Percentiles rank a stretch among this genome's conserved stretches.
phyloP scores from a whole-genome alignment of 192 early-diverging fungal genomes.

The Kappamyces sp. region DNA sequence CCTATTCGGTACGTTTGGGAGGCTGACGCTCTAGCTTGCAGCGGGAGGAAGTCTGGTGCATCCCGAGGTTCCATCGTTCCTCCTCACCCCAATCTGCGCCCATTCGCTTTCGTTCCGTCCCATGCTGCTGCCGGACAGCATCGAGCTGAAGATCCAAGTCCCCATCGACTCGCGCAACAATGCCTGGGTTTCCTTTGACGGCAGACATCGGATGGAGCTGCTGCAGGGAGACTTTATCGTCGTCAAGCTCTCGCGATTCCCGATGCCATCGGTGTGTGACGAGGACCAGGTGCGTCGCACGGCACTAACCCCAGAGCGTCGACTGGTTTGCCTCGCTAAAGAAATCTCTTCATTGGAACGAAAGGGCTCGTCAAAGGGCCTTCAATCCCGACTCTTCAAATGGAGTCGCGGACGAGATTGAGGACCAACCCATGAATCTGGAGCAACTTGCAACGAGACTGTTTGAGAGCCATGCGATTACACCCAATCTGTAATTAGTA shows the following conservation, averaged over 20 bases:
- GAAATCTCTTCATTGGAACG: conserved; percentile 91
- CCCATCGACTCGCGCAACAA: conserved; percentile 74
- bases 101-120: conserved; percentile 75
- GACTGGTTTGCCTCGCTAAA: conserved; percentile 92
- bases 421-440: no score
- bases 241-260: conserved; percentile 79
- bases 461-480: no score
- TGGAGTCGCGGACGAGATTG: no score
- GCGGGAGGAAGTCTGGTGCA: conserved; percentile 94
- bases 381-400: conserved; percentile 30
- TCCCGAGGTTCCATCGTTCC: conserved; percentile 86
- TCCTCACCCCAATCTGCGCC: conserved; percentile 57
- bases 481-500: neutral
- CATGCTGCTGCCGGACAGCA: conserved; percentile 88
- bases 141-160: conserved; percentile 88
- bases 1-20: conserved; percentile 26
- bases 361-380: conserved; percentile 78
- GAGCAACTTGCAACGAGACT: neutral
- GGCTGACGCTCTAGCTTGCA: conserved; percentile 45
- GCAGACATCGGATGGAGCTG: conserved; percentile 82
- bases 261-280: conserved; percentile 83
- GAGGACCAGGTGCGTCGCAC: conserved; percentile 50
- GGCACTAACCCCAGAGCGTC: neutral
- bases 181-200: conserved; percentile 88
- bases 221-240: conserved; percentile 84